These are phyloP conservation scores for Fusarium euwallaceae DNA, from an alignment of 2,329 filamentous ascomycete genomes.

Conservation along the genomic window DNA sequence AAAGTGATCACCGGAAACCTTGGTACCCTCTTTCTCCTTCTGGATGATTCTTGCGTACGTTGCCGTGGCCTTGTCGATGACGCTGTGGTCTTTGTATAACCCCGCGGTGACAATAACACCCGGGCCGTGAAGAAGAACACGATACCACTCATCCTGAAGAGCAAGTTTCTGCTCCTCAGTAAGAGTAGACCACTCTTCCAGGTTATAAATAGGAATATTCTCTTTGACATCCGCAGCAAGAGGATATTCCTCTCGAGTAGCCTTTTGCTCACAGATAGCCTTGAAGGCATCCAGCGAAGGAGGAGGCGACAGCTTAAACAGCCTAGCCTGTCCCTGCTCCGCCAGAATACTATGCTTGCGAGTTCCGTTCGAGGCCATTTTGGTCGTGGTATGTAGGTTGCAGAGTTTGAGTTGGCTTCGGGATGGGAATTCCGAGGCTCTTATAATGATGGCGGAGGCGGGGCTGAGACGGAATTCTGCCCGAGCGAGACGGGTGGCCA, in stretches of 20 bases:
- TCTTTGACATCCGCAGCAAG: constrained; percentile 58
- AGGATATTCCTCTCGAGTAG: constrained; percentile 58
- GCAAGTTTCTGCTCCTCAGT: constrained; percentile 41
- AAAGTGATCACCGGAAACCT: constrained; percentile 70
- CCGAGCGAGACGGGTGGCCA: constrained; percentile 9
- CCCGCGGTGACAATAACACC: constrained; percentile 70
- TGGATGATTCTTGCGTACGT: constrained; percentile 64
- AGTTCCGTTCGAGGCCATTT: constrained; percentile 24
- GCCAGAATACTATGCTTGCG: constrained; percentile 1
- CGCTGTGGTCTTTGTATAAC: constrained; percentile 59
- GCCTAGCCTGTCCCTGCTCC: constrained; percentile 30
- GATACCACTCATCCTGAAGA: constrained; percentile 72
- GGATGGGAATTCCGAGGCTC: constrained; percentile 15
- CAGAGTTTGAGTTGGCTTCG: not conserved
- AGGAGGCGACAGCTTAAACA: constrained; percentile 44
- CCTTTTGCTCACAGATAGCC: constrained; percentile 57
- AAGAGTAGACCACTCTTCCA: constrained; percentile 52
- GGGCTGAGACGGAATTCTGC: constrained; percentile 18
- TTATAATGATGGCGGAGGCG: constrained; percentile 4
- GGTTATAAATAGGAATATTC: constrained; percentile 70
- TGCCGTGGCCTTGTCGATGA: constrained; percentile 61
- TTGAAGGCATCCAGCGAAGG: constrained; percentile 60
- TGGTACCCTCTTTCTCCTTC: constrained; percentile 52
- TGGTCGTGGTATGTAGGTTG: not conserved
- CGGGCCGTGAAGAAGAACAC: constrained; percentile 67